Base-by-base conservation (phyloP, 441 rosid species). In the Isatis lusitanica region DNA sequence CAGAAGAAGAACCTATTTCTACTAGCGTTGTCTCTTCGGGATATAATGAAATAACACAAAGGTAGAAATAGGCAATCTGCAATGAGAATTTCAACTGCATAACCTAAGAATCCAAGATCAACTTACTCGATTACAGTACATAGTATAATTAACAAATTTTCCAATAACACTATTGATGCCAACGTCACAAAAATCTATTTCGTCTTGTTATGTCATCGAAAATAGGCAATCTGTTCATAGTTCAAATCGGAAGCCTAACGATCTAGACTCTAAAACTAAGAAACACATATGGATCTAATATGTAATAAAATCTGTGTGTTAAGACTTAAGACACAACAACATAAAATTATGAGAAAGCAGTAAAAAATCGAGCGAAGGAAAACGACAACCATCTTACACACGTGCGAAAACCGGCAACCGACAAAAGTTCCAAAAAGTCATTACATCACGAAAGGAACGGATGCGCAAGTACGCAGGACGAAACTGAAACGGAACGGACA, bases 11-110 rank as follows among this genome's bases (percentile, higher is more conserved):
- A 15, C 73, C 80, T 8, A 65, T 83, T 0, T 83, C 86, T 2
- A 74, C 83, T 35, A 83, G 86, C 76, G 75, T 85, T 61, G 88
- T 85, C n/a, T n/a, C n/a, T n/a, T n/a, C n/a, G n/a, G n/a, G n/a
- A n/a, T n/a, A n/a, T n/a, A n/a, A n/a, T n/a, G n/a, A n/a, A n/a
- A n/a, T n/a, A n/a, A n/a, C n/a, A n/a, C n/a, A n/a, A n/a, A n/a
- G n/a, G n/a, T n/a, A n/a, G 16, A 24, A 40, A 26, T 10, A 26
- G 51, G 16, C 9, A 35, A 30, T 30, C 11, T 36, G 9, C 18
- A 39, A 21, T 21, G 28, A 50, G 36, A 11, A 5, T 11, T 18
- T 10, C 7, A 50, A 50, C 13, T 18, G 10, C 7, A 10, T 10
- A 24, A 15, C 50, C 28, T 21, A 26, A 26, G 2, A 26, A 26